These are phyloP conservation scores for Neoboletus magnificus DNA, from an alignment of 768 basidiomycete species.

Conservation along the genomic window DNA sequence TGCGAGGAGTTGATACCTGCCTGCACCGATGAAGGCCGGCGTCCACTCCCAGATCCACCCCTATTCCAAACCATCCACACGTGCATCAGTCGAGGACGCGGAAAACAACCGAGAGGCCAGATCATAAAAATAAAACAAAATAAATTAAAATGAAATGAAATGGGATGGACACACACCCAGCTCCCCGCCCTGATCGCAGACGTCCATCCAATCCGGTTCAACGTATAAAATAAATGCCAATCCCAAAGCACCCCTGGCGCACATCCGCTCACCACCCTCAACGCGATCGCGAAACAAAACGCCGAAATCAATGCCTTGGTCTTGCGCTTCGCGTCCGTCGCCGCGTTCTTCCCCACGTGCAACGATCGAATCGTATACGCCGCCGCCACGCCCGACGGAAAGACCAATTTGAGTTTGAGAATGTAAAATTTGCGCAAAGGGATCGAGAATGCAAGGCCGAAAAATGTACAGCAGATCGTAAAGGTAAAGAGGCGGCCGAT, in stretches of 20 bases:
- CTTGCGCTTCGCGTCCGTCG: constrained; percentile 53
- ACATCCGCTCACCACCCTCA: constrained; percentile 54
- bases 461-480: constrained; percentile 52
- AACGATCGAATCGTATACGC: constrained; percentile 63
- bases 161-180: constrained; percentile 39
- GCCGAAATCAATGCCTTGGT: constrained; percentile 46
- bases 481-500: constrained; percentile 56
- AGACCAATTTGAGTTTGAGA: constrained; percentile 57
- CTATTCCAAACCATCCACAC: constrained; percentile 26
- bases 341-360: constrained; percentile 50
- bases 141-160: background rate
- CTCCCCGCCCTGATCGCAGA: constrained; percentile 58
- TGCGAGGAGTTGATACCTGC: constrained; percentile 55
- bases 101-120: background rate
- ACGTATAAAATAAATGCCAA: constrained; percentile 63
- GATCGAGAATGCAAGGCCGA: constrained; percentile 65
- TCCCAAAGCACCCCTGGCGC: constrained; percentile 60
- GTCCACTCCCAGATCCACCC: constrained; percentile 33
- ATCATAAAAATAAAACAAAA: background rate
- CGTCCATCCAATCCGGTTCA: constrained; percentile 57
- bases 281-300: constrained; percentile 46
- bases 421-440: constrained; percentile 62
- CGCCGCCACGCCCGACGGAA: constrained; percentile 64
- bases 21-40: constrained; percentile 58
- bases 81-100: background rate